Base-by-base conservation (phyloP, 2,329 filamentous ascomycete genomes). In the Fusarium hainanense region DNA sequence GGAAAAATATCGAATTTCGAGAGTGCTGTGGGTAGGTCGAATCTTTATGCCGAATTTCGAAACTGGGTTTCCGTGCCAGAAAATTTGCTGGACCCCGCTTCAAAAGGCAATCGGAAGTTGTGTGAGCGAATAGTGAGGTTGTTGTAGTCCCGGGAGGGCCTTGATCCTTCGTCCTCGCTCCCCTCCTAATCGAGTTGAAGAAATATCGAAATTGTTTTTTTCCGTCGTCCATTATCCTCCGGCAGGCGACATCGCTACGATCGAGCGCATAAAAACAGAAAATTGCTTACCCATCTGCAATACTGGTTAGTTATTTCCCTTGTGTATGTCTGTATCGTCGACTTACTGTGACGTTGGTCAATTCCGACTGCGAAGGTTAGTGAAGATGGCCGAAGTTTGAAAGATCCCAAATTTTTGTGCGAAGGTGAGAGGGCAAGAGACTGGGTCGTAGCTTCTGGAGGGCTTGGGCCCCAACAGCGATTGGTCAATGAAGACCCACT, bases 231-330 rank as follows among this genome's bases (percentile, higher is more conserved):
- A 51, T 64, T 52, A 61, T 62, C 69, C 71, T 69, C 60, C 66
- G 52, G 71, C 74, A 27, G 61, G 66, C 71, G 71, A 66, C 72
- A 74, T 76, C 66, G 70, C 66, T 50, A 65, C 46, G 48, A 63
- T 72, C 67, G 68, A 63, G 47, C 41, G 63, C 41, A 69, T 66
- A 59, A 66, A 69, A 69, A 72, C 63, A 63, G 65, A 65, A 78
- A 68, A 64, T 34, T 75, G 79, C 87, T 89, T 89, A 89, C 87
- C 87, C 87, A 89, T 89, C 87, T 89, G 79, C 70, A 69, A 69
- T 59, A 43, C 68, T 73, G 72, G 79, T 85, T 78, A 85, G 82
- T 77, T 10, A 73, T 58, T 58, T 66, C 59, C 28, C 59, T 69
- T 61, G 40, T 46, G 79, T 80, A 74, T 80, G 76, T 79, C 72